A percentile compares a stretch with the other conserved stretches of the same genome.
Evolutionary conservation across 2,329 filamentous ascomycete genomes (phyloP).

Genomic region (Colletotrichum musicola): DNA sequence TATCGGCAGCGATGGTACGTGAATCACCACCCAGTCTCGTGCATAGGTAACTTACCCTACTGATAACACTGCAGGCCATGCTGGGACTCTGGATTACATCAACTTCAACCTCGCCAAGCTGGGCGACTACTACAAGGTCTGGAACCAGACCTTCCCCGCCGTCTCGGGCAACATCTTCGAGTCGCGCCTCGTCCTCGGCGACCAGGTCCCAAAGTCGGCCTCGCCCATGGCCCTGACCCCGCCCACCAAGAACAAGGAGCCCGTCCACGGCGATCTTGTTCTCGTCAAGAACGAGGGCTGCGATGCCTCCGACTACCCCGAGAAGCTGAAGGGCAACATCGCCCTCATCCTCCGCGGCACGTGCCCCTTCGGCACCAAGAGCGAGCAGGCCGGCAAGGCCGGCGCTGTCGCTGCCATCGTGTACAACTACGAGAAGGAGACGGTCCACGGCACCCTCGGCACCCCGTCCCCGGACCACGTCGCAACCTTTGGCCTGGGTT

Average conservation of each 20-base stretch:
- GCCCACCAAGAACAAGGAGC: conserved; percentile 69
- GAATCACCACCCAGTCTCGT: conserved; percentile 11
- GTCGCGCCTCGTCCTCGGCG: conserved; percentile 68
- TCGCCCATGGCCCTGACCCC: conserved; percentile 75
- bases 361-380: conserved; percentile 81
- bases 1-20: conserved; percentile 73
- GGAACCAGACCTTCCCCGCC: conserved; percentile 74
- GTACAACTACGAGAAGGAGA: conserved; percentile 77
- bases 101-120: conserved; percentile 65
- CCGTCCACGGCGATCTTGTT: conserved; percentile 71
- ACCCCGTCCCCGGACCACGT: conserved; percentile 69
- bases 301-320: conserved; percentile 71
- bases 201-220: conserved; percentile 63
- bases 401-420: conserved; percentile 79
- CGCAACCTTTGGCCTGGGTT: conserved; percentile 76
- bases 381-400: conserved; percentile 73
- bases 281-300: conserved; percentile 75
- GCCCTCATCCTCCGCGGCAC: conserved; percentile 78
- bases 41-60: background rate
- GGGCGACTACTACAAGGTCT: conserved; percentile 71
- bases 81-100: conserved; percentile 74
- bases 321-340: conserved; percentile 70
- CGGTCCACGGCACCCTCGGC: conserved; percentile 77
- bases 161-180: conserved; percentile 71
- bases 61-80: conserved; percentile 63